A percentile compares a stretch with the other conserved stretches of the same genome.
phyloP scores from a whole-genome alignment of 2,329 filamentous ascomycete genomes.

The Arthrobotrys megalospora region DNA sequence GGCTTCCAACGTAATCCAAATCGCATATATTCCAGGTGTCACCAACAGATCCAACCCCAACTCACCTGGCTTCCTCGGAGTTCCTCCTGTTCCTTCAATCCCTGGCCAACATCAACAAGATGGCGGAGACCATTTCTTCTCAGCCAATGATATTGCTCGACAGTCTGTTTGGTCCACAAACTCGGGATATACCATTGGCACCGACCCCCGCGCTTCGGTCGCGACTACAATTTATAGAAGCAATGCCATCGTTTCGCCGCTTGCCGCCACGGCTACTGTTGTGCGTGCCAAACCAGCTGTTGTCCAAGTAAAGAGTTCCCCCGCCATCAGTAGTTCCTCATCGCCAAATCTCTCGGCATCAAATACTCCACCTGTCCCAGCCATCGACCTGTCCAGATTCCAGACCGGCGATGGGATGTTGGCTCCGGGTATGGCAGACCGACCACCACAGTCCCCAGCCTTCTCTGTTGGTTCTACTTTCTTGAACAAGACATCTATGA shows the following conservation, averaged over 20 bases:
- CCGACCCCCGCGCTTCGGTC: slow-evolving; percentile 77
- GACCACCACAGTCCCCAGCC: slow-evolving; percentile 72
- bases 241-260: slow-evolving; percentile 83
- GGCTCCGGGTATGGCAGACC: slow-evolving; percentile 36
- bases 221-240: slow-evolving; percentile 95
- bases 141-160: slow-evolving; percentile 64
- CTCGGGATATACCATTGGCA: slow-evolving; percentile 66
- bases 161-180: slow-evolving; percentile 64
- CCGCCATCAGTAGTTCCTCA: slow-evolving; percentile 72
- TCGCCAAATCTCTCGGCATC: slow-evolving; percentile 74
- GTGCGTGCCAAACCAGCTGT: slow-evolving; percentile 91
- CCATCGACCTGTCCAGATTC: slow-evolving; percentile 59
- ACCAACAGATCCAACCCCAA: slow-evolving; percentile 89
- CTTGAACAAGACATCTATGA: slow-evolving; percentile 71
- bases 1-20: slow-evolving; percentile 98
- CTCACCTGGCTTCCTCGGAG: slow-evolving; percentile 80
- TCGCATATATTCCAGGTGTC: slow-evolving; percentile 97
- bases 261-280: slow-evolving; percentile 83
- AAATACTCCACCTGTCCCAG: slow-evolving; percentile 62
- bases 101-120: slow-evolving; percentile 70
- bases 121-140: slow-evolving; percentile 64
- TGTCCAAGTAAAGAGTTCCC: slow-evolving; percentile 82
- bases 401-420: slow-evolving; percentile 43
- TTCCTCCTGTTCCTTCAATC: slow-evolving; percentile 94
- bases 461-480: slow-evolving; percentile 80